Percentiles rank a stretch among this genome's conserved stretches.
phyloP scores from a whole-genome alignment of 1,284 basidiomycete genomes.

The Chondrostereum purpureum region DNA sequence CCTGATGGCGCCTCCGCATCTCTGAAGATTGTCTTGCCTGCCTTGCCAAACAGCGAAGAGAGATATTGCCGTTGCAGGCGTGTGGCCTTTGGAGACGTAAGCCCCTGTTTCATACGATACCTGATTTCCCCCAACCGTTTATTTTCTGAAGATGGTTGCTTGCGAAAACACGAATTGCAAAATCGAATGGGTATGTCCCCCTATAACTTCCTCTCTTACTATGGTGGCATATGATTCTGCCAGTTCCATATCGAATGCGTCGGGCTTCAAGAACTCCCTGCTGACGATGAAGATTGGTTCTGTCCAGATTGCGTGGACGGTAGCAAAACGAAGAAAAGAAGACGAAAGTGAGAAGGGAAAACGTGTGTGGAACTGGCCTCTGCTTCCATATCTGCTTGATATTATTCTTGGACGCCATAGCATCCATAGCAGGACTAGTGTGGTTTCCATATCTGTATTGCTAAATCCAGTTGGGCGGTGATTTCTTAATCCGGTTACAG shows the following conservation, averaged over 20 bases:
- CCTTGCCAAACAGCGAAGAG: constrained; percentile 35
- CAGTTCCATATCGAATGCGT: constrained; percentile 76
- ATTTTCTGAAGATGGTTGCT: constrained; percentile 66
- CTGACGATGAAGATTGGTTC: constrained; percentile 61
- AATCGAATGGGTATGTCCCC: constrained; percentile 65
- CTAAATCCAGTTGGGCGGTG: too few relatives aligned
- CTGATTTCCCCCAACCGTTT: constrained; percentile 8
- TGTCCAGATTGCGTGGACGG: constrained; percentile 52
- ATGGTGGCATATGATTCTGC: constrained; percentile 9
- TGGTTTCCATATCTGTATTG: too few relatives aligned
- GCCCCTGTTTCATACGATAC: constrained; percentile 18
- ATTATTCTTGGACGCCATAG: too few relatives aligned
- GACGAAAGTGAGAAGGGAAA: too few relatives aligned
- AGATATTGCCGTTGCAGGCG: constrained; percentile 75
- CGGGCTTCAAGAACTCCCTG: constrained; percentile 53
- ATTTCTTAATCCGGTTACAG: too few relatives aligned
- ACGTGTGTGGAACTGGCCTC: too few relatives aligned
- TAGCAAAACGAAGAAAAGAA: constrained; percentile 17
- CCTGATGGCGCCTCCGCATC: constrained; percentile 14
- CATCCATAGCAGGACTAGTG: too few relatives aligned
- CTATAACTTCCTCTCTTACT: neutral
- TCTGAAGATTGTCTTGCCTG: constrained; percentile 37
- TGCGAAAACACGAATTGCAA: constrained; percentile 68
- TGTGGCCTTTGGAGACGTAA: constrained; percentile 69
- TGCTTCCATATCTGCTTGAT: too few relatives aligned